Evolutionary conservation across 129 eudicot genomes (phyloP).

Genomic region (Centella asiatica): DNA sequence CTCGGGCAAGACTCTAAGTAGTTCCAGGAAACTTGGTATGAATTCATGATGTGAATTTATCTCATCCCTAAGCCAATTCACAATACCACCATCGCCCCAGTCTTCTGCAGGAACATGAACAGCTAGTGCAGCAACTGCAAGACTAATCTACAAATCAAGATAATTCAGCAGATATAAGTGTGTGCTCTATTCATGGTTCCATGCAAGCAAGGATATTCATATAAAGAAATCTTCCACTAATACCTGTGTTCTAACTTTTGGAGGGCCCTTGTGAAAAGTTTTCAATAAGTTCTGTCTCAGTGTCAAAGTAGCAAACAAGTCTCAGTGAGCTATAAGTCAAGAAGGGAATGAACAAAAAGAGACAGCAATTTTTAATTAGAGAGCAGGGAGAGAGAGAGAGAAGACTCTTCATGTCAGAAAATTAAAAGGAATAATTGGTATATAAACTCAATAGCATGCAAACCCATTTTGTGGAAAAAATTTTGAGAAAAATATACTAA

Average conservation of each 20-base stretch:
- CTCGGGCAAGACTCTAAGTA: slow-evolving; percentile 95
- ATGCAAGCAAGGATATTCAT: neutral
- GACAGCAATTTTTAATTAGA: neutral
- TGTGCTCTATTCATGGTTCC: neutral
- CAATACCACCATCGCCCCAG: slow-evolving; percentile 98
- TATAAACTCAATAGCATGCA: too few species aligned
- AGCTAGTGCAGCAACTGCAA: slow-evolving; percentile 99
- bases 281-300: slow-evolving; percentile 72
- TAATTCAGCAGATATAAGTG: slow-evolving; percentile 16
- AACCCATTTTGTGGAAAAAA: too few species aligned
- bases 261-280: slow-evolving; percentile 89
- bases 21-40: slow-evolving; percentile 85
- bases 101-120: slow-evolving; percentile 96
- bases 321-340: neutral
- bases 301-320: slow-evolving; percentile 2
- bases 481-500: too few species aligned
- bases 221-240: slow-evolving; percentile 5
- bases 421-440: too few species aligned
- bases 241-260: slow-evolving; percentile 99
- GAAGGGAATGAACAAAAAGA: neutral
- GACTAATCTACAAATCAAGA: slow-evolving; percentile 70
- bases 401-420: too few species aligned
- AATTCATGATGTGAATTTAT: slow-evolving; percentile 76
- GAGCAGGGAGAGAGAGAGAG: too few species aligned
- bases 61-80: slow-evolving; percentile 84